phyloP scores from a whole-genome alignment of 2,329 filamentous ascomycete genomes.

The Cladobotryum mycophilum region DNA sequence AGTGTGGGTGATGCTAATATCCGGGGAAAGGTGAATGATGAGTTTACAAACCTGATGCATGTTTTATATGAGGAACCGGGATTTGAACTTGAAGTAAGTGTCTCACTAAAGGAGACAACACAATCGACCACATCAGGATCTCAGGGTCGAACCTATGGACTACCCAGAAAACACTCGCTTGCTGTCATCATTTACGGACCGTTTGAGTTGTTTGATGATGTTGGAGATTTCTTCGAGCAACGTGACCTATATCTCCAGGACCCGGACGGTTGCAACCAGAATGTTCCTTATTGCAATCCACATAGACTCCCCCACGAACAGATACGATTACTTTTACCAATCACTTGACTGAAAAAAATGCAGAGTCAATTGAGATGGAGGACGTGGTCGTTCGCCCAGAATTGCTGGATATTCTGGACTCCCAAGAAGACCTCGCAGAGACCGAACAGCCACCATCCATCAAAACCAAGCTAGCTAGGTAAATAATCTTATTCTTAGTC shows the following conservation, averaged over 20 bases:
- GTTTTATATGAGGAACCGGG: background rate
- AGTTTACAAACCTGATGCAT: background rate
- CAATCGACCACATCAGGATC: background rate
- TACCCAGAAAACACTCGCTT: background rate
- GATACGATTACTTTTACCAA: background rate
- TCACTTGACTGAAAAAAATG: background rate
- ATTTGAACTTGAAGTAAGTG: background rate
- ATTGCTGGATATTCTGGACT: background rate
- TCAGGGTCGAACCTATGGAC: background rate
- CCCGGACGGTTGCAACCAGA: background rate
- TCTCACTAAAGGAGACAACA: background rate
- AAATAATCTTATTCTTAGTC: background rate
- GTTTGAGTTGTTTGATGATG: background rate
- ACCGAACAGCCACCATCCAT: background rate
- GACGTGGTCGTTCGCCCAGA: background rate
- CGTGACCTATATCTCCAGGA: slow-evolving; percentile 5
- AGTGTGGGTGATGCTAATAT: background rate
- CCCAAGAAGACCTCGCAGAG: slow-evolving; percentile 1
- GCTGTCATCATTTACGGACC: background rate
- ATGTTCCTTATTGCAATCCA: slow-evolving; percentile 2
- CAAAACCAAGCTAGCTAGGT: background rate
- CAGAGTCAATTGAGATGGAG: background rate
- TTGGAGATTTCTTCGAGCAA: slow-evolving; percentile 4
- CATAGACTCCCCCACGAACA: background rate
- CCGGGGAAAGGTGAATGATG: background rate